phyloP scores from a whole-genome alignment of 805 yeast species.

The Zygosaccharomyces siamensis region DNA sequence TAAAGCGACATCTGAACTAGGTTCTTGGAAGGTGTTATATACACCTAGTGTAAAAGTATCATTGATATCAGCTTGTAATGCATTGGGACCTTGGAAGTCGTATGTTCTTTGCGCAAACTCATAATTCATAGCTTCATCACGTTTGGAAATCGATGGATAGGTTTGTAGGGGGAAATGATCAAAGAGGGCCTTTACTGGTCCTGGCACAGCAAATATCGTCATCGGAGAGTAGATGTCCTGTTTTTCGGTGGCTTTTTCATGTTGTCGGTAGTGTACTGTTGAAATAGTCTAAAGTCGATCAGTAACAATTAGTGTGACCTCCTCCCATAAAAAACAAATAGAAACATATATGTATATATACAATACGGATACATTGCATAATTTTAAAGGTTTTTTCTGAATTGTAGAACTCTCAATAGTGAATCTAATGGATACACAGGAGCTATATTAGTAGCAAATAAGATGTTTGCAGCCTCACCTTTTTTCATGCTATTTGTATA shows the following conservation, averaged over 20 bases:
- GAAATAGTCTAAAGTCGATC: not conserved
- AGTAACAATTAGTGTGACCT: not conserved
- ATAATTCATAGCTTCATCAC: slow-evolving; percentile 27
- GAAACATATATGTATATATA: not conserved
- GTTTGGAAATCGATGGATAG: slow-evolving; percentile 37
- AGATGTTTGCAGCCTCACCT: slow-evolving; percentile 30
- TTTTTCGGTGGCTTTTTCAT: no score
- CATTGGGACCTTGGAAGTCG: slow-evolving; percentile 16
- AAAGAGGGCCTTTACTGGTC: slow-evolving; percentile 42
- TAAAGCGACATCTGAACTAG: slow-evolving; percentile 27
- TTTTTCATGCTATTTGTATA: slow-evolving; percentile 16
- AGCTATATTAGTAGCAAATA: slow-evolving; percentile 29
- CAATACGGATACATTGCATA: not conserved
- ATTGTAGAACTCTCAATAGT: slow-evolving; percentile 18
- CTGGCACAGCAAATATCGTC: slow-evolving; percentile 34
- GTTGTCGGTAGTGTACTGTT: no score
- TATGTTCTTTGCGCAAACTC: slow-evolving; percentile 25
- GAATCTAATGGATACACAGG: slow-evolving; percentile 27
- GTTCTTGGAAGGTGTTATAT: slow-evolving; percentile 41
- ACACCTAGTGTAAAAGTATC: slow-evolving; percentile 50
- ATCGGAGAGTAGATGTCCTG: not conserved
- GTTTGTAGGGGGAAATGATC: slow-evolving; percentile 48
- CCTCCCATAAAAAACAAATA: not conserved
- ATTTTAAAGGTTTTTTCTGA: slow-evolving; percentile 7
- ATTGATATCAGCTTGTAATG: slow-evolving; percentile 9